These are phyloP conservation scores for Ilyonectria robusta DNA, from an alignment of 2,329 filamentous ascomycete species.

Conservation along the genomic window DNA sequence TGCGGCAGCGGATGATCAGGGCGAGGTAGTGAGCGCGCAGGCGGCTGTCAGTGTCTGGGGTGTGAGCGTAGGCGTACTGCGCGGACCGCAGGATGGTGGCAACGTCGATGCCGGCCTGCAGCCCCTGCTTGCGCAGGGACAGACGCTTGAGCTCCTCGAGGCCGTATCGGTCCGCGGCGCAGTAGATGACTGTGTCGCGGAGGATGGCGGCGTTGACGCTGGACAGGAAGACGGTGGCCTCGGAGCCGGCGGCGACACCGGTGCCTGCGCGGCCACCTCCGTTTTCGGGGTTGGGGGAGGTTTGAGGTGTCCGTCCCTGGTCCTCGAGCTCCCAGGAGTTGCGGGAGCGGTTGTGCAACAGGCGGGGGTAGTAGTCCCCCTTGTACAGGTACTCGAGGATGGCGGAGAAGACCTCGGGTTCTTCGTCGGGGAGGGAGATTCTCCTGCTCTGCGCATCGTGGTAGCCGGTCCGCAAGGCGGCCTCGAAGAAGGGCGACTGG, in stretches of 20 bases:
- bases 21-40: constrained; percentile 97
- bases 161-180: constrained; percentile 89
- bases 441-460: constrained; percentile 83
- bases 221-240: constrained; percentile 77
- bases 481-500: constrained; percentile 87
- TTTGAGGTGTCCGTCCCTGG: constrained; percentile 57
- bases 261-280: constrained; percentile 60
- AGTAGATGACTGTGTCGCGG: constrained; percentile 95
- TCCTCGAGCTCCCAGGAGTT: constrained; percentile 94
- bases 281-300: constrained; percentile 67
- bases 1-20: constrained; percentile 96
- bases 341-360: constrained; percentile 88
- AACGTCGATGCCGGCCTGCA: constrained; percentile 93
- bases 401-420: constrained; percentile 93
- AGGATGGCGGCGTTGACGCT: constrained; percentile 83
- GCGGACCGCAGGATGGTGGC: constrained; percentile 92
- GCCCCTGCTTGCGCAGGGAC: constrained; percentile 92
- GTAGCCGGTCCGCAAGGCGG: constrained; percentile 79
- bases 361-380: constrained; percentile 92
- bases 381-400: constrained; percentile 98
- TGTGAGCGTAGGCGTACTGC: constrained; percentile 96
- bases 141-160: constrained; percentile 93
- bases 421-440: constrained; percentile 80
- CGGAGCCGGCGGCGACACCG: constrained; percentile 63
- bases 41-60: constrained; percentile 90